Base-by-base conservation (phyloP, 371 early-diverging fungal genomes). In the Zychaea mexicana region DNA sequence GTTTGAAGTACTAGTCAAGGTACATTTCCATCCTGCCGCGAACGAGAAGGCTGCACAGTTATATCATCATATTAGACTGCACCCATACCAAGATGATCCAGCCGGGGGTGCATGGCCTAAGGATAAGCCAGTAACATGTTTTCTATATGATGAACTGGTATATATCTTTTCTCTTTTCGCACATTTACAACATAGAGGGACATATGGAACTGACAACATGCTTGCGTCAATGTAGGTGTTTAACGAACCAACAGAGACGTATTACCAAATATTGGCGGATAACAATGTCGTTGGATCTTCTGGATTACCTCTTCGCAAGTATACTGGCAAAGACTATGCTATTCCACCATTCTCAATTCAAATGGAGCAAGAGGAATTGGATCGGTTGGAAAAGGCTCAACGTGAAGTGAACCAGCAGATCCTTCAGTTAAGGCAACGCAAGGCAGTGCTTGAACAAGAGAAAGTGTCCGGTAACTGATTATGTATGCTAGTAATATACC, bases 1-100 rank as follows among this genome's bases (percentile, higher is more conserved):
- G 80, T 99, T 99, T 72, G 98, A 96, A 52, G 92, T 98, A 36
- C 84, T 88, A 53, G 96, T 99, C 70, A 94, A 94, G 74, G 88
- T 99, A 32, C 85, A 88, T 65, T 94, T 96, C 69, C 87, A 88
- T 19, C 76, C 83, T 15, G 85, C 81, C 38, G 77, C 91, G n/a
- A 83, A 83, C 39, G 97, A 96, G 66, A 94, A 93, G 69, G 89
- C 91, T 15, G 85, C 95, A 19, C 81, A 85, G 22, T 74, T 97
- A 8, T 92, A 89, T 72, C 96, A 96, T 69, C 91, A 89, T 70
- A 82, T 98, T 59, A 83, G 87, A 66, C 78, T 94, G 39, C 93
- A 92, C 68, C 93, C 94, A 19, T 85, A 85, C 57, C 90, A 88
- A 66, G 92, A 88, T 38, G 87, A 87, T 64, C 72, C 81, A 7